Evolutionary conservation across 2,329 filamentous ascomycete species (phyloP), one percentile per base, ranked within the genome.

Genomic region (Magnaporthales sp.): DNA sequence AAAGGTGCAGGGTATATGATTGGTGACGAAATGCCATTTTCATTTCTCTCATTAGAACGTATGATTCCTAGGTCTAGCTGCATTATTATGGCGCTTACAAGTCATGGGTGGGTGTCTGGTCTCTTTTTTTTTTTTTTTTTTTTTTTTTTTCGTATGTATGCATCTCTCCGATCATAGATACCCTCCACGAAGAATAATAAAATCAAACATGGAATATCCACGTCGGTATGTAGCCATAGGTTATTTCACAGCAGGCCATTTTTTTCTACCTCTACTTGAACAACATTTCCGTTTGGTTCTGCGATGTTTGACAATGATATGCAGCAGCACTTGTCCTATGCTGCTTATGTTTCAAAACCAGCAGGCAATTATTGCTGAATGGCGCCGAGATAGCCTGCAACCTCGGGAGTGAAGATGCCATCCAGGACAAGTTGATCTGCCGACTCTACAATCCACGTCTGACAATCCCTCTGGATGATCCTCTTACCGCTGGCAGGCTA

Each of bases 1-100:
- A 73, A 99, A 99, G 81, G 93, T 99, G 63, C 89, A 90, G 78
- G 89, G 84, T 61, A 85, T 88, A 68, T 90, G 78, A 78, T 62
- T 4, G 27, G 32, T 4, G 63, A 29, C 46, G 30, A 65, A 31
- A 27, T 61, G 24, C 54, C 67, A 46, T 66, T 64, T 32, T 30
- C 38, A n/a, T 67, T 30, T 27, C 51, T 29, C 66, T 54, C 61
- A 11, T 11, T 32, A 27, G 13, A 60, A 19, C 13, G 24, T 58
- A 60, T 60, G 13, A 15, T 60, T 60, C 8, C 26, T 60, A 11
- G 13, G 4, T 4, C 13, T 65, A 29, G n/a, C 6, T 26, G 24
- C 62, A 29, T 67, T 13, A 66, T 10, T 15, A 54, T 30, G 64
- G 24, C 9, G 22, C 29, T 26, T 60, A 9, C 24, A 31, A 8